phyloP scores from a whole-genome alignment of 228 moss, liverwort and hornwort species.

The Sphagnum magellanicum region DNA sequence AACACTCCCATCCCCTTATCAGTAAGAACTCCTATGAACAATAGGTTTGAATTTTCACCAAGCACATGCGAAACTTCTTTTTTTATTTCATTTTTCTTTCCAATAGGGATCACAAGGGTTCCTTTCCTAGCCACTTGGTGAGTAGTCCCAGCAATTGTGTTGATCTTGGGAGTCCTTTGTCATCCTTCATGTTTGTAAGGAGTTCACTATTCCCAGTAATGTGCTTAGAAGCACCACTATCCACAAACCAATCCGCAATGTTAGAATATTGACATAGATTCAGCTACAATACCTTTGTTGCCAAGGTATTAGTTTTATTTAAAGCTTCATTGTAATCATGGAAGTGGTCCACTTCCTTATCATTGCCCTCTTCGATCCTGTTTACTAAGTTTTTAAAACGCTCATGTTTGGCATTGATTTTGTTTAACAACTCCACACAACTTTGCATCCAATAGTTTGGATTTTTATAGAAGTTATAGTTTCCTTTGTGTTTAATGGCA shows the following conservation, averaged over 20 bases:
- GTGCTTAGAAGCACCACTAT: neutral
- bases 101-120: neutral
- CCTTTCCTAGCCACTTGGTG: neutral
- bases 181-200: neutral
- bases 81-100: constrained; percentile 4
- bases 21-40: neutral
- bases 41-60: neutral
- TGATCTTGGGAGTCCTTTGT: neutral
- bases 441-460: neutral
- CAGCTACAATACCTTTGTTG: neutral
- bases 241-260: neutral
- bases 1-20: neutral
- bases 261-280: neutral
- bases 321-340: neutral
- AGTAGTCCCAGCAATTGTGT: neutral
- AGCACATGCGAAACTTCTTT: neutral
- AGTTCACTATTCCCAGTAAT: neutral
- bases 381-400: neutral
- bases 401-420: constrained; percentile 1
- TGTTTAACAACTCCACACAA: neutral
- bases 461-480: neutral
- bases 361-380: neutral
- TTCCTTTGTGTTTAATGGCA: neutral
- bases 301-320: neutral
- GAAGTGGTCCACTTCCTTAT: neutral